Evolutionary conservation across 2,329 filamentous ascomycete species (phyloP), one percentile per base, ranked within the genome.

Genomic region (Colletotrichum trifolii): DNA sequence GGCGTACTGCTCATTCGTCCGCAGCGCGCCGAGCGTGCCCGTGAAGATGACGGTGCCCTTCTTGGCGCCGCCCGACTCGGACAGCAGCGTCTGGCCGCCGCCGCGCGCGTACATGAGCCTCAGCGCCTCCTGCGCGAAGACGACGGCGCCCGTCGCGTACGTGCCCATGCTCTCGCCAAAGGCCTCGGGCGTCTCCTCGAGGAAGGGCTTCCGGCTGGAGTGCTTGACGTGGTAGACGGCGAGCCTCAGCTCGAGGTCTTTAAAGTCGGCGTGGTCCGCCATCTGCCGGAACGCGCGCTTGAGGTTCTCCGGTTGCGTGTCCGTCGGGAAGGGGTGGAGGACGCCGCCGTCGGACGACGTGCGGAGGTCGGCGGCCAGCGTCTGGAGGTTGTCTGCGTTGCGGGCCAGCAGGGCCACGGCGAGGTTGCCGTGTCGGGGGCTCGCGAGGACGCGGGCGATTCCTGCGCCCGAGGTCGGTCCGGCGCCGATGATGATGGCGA

Each of bases 31-130:
- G 4, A 86, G 72, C 0, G 84, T 87, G 0, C 85, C 84, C 0
- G 85, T 87, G 69, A 87, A 87, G 57, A 88, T 85, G 35, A 87
- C 71, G 0, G 83, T 87, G 1, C 85, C 85, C 67, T 87, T 87
- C 75, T 87, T 87, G 54, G 72, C 73, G 0, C 77, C 79, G 1
- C 78, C 78, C 2, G 76, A 76, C 10, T 84, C 80, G 7, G 76
- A 70, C 2, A 87, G 76, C 0, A 71, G 63, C 2, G 76, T 76
- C 55, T 78, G 74, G 7, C 81, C 78, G 4, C 83, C 84, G 57
- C 86, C 82, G 61, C 86, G 82, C 1, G 76, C 79, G 66, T 86
- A 85, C 56, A 87, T 79, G 8, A 83, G 69, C 70, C 81, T 83
- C 48, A 87, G 61, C 1, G 79, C 77, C 68, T 86, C 81, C 69